These are phyloP conservation scores for Leishmania amazonensis DNA, from an alignment of 208 protist species.

Conservation along the genomic window DNA sequence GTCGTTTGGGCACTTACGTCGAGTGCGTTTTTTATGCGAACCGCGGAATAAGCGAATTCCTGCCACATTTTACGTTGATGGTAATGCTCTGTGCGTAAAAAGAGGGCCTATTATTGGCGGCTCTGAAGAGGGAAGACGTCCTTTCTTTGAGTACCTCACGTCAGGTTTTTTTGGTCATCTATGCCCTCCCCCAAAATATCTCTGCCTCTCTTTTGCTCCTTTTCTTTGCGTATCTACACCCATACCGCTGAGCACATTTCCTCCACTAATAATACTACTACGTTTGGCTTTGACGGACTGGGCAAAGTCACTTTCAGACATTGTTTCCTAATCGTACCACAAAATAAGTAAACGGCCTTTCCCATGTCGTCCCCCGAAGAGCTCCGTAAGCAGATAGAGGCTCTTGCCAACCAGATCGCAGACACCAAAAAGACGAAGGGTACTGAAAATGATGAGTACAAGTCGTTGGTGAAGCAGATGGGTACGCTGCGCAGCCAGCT, in stretches of 20 bases:
- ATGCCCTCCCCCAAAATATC: neutral
- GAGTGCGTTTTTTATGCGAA: neutral
- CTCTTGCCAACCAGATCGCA: slow-evolving; percentile 68
- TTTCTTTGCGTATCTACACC: neutral
- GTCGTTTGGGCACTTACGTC: neutral
- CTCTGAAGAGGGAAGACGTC: too few species aligned
- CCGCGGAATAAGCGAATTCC: neutral
- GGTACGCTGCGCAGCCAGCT: slow-evolving; percentile 55
- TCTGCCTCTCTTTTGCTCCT: neutral
- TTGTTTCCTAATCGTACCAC: neutral
- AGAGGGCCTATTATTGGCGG: neutral
- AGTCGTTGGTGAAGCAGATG: slow-evolving; percentile 81
- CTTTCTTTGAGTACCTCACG: neutral
- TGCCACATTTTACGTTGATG: neutral
- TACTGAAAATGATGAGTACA: slow-evolving; percentile 60
- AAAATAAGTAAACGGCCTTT: neutral
- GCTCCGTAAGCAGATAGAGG: slow-evolving; percentile 77
- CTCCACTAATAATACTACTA: neutral
- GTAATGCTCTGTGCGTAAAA: neutral
- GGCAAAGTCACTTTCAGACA: neutral
- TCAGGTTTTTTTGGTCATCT: neutral
- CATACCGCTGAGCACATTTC: neutral
- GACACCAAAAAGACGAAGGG: slow-evolving; percentile 71
- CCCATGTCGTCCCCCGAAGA: slow-evolving; percentile 52
- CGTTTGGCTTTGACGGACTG: neutral